Percentiles rank a stretch among this genome's conserved stretches.
These are phyloP conservation scores for Fusarium heterosporum DNA, from an alignment of 2,329 filamentous ascomycete species.

Conservation along the genomic window DNA sequence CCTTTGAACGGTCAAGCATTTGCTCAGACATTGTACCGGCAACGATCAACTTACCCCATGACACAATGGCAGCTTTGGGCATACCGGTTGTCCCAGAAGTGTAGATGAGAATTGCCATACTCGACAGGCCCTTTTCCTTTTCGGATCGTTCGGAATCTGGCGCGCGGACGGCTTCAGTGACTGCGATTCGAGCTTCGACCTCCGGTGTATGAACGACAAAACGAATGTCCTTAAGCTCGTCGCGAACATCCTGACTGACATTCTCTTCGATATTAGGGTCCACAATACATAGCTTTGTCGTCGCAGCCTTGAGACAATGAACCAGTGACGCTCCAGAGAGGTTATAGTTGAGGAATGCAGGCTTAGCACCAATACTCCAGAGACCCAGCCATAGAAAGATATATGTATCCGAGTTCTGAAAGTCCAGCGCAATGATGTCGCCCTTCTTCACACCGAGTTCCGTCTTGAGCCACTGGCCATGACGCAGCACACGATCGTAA, in stretches of 20 bases:
- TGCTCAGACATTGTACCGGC: slow-evolving; percentile 53
- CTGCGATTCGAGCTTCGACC: slow-evolving; percentile 65
- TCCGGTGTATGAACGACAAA: slow-evolving; percentile 72
- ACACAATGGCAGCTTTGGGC: slow-evolving; percentile 81
- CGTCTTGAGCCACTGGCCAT: slow-evolving; percentile 79
- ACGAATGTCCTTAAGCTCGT: slow-evolving; percentile 62
- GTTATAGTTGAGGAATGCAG: slow-evolving; percentile 92
- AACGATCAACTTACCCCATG: slow-evolving; percentile 74
- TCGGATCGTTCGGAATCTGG: slow-evolving; percentile 68
- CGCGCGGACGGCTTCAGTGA: slow-evolving; percentile 65
- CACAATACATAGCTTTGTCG: slow-evolving; percentile 74
- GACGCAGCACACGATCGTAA: slow-evolving; percentile 77
- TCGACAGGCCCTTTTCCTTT: slow-evolving; percentile 55
- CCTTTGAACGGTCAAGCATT: slow-evolving; percentile 68
- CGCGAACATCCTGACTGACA: slow-evolving; percentile 67
- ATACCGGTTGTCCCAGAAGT: slow-evolving; percentile 88
- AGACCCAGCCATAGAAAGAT: slow-evolving; percentile 80
- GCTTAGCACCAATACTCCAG: slow-evolving; percentile 85
- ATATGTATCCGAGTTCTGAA: slow-evolving; percentile 84
- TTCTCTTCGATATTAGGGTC: slow-evolving; percentile 70
- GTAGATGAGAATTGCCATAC: slow-evolving; percentile 81
- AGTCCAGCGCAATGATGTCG: slow-evolving; percentile 84
- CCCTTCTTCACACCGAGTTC: slow-evolving; percentile 72
- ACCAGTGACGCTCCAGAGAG: slow-evolving; percentile 75
- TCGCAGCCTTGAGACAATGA: slow-evolving; percentile 79